These are phyloP conservation scores for Tulasnella sp. DNA, from an alignment of 768 basidiomycete species.

Conservation along the genomic window DNA sequence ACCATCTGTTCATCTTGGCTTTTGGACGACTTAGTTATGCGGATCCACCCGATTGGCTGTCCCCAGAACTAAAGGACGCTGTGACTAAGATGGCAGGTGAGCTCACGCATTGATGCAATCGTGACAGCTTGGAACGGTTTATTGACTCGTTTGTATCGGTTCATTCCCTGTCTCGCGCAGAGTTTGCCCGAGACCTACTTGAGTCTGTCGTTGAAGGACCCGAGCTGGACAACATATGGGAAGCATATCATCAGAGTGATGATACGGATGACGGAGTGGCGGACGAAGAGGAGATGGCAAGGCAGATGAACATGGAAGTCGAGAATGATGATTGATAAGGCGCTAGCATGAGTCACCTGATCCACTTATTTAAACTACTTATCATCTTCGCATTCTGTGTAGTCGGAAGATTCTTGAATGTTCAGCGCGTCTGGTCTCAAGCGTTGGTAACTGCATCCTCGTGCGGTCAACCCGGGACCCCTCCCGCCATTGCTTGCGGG, in stretches of 20 bases:
- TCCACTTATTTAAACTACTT: neutral
- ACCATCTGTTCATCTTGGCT: constrained; percentile 73
- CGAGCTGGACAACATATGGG: constrained; percentile 67
- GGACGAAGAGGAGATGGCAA: neutral
- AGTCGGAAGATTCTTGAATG: neutral
- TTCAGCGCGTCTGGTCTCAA: neutral
- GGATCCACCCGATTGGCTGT: constrained; percentile 65
- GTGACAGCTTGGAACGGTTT: neutral
- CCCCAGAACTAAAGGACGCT: constrained; percentile 47
- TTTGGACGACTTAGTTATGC: constrained; percentile 76
- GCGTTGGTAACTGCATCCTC: neutral
- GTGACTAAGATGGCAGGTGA: constrained; percentile 56
- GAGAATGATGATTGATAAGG: neutral
- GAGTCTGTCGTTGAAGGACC: constrained; percentile 74
- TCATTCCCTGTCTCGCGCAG: constrained; percentile 44
- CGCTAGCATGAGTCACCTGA: neutral
- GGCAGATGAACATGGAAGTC: constrained; percentile 25
- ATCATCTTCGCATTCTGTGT: neutral
- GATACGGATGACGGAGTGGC: constrained; percentile 1
- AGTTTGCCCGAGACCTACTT: constrained; percentile 61
- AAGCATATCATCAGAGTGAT: constrained; percentile 48
- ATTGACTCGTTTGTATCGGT: constrained; percentile 25
- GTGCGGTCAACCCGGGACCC: neutral
- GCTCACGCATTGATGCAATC: constrained; percentile 36
- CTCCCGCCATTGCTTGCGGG: neutral